phyloP scores from a whole-genome alignment of 805 yeast species.

The Suhomyces sp. region DNA sequence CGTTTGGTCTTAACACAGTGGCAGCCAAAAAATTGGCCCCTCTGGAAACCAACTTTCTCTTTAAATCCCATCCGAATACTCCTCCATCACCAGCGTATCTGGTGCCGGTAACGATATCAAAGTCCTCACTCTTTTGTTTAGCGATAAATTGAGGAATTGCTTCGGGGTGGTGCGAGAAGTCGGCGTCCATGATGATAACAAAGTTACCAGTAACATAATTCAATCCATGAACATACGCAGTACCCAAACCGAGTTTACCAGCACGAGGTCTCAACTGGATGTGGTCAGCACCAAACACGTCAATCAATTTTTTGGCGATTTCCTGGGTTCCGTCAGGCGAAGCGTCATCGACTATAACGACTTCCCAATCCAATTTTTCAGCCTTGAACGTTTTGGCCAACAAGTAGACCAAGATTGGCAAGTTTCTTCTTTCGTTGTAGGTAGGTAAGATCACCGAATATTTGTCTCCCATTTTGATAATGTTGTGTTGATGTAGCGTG shows the following conservation, averaged over 20 bases:
- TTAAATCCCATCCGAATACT: slow-evolving; percentile 81
- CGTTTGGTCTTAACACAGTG: slow-evolving; percentile 65
- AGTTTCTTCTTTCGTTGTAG: slow-evolving; percentile 63
- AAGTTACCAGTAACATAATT: slow-evolving; percentile 68
- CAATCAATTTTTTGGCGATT: slow-evolving; percentile 58
- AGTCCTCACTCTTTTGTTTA: slow-evolving; percentile 52
- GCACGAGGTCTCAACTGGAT: slow-evolving; percentile 68
- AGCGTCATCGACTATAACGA: slow-evolving; percentile 72
- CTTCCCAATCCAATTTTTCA: slow-evolving; percentile 66
- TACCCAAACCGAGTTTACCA: slow-evolving; percentile 76
- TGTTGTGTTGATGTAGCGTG: neutral
- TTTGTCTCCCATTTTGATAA: slow-evolving; percentile 34
- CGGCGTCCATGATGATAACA: slow-evolving; percentile 82
- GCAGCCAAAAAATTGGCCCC: slow-evolving; percentile 80
- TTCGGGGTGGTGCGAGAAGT: slow-evolving; percentile 77
- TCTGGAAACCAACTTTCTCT: slow-evolving; percentile 71
- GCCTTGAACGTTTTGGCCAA: slow-evolving; percentile 64
- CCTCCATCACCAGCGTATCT: slow-evolving; percentile 81
- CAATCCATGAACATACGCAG: slow-evolving; percentile 78
- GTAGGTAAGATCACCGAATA: slow-evolving; percentile 77
- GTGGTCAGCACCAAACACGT: slow-evolving; percentile 56
- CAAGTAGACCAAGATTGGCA: slow-evolving; percentile 67
- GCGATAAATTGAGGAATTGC: slow-evolving; percentile 74
- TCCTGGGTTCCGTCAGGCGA: slow-evolving; percentile 84
- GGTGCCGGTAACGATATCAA: slow-evolving; percentile 57